Evolutionary conservation across 768 basidiomycete species (phyloP), one percentile per base, ranked within the genome.

Genomic region (Naganishia randhawae): DNA sequence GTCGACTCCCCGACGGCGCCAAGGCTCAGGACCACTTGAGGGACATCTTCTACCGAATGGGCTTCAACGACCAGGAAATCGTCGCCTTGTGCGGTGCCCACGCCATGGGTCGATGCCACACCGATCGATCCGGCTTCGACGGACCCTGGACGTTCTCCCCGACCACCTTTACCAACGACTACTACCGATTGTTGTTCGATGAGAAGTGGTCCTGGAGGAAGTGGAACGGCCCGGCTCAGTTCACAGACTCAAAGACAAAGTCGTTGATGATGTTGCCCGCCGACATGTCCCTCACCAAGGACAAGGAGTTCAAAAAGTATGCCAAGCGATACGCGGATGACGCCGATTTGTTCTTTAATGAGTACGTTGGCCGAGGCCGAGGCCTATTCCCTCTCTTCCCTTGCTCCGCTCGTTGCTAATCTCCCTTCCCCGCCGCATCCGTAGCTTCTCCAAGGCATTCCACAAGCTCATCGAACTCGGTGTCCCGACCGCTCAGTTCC

Each of bases 51-150:
- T 86, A 89, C 81, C 89, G 91, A 76, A 93, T 93, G 92, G 92
- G 87, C 82, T 94, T 97, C 84, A 89, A 92, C 77, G 95, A 99
- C 81, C 91, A 91, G 81, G 95, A 97, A 82, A 98, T 98, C 57
- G 94, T 96, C 69, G 91, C 92, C 65, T 89, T 97, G 72, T 86
- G 86, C 27, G 95, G 95, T 71, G 93, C 91, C 41, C 95, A 99
- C 77, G 93, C 92, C 68, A 87, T 99, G 51, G 95, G 96, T 27
- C 90, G 95, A 77, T 95, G 92, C 85, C 95, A 99, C 83, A 67
- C 83, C 86, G 78, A 79, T 67, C 77, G 78, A 70, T 79, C 78
- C 41, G 75, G 77, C n/a, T 78, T 79, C 68, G 77, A 79, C 42
- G 76, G 79, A 17, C 78, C 81, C n/a, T 79, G 78, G 77, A 92